Percentiles rank a stretch among this genome's conserved stretches.
Evolutionary conservation across 805 yeast species (phyloP).

Genomic region (Sugiyamaella floridensis): DNA sequence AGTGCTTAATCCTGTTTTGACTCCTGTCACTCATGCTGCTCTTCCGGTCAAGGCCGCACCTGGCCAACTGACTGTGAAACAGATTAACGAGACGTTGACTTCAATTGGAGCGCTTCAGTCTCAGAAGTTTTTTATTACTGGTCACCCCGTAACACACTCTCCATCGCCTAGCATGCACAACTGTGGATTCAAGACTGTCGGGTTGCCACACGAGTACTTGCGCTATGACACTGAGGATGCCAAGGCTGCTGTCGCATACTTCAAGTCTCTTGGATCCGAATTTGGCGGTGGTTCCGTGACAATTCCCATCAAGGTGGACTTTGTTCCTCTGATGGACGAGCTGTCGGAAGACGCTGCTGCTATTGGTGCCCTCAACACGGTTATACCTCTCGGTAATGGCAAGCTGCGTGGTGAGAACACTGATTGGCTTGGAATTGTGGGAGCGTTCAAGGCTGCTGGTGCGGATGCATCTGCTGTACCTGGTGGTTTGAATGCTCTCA

Average conservation of each 20-base stretch:
- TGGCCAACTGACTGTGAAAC: constrained; percentile 62
- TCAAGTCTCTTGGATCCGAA: constrained; percentile 38
- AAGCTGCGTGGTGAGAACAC: constrained; percentile 80
- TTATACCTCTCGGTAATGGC: constrained; percentile 48
- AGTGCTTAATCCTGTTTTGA: constrained; percentile 63
- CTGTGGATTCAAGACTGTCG: constrained; percentile 65
- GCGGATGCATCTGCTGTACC: constrained; percentile 21
- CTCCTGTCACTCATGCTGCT: constrained; percentile 75
- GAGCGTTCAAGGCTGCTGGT: constrained; percentile 59
- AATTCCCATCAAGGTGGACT: constrained; percentile 82
- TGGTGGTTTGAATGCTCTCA: constrained; percentile 48
- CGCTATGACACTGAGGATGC: constrained; percentile 64
- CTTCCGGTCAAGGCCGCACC: constrained; percentile 71
- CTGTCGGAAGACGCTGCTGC: constrained; percentile 66
- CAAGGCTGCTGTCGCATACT: constrained; percentile 43
- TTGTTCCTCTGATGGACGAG: constrained; percentile 57
- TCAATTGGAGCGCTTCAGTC: constrained; percentile 56
- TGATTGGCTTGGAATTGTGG: constrained; percentile 85
- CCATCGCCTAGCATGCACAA: constrained; percentile 85
- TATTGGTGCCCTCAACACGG: constrained; percentile 95
- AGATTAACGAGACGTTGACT: constrained; percentile 52
- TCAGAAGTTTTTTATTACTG: constrained; percentile 65
- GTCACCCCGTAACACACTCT: constrained; percentile 78
- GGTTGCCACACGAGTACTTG: constrained; percentile 67
- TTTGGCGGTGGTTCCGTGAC: constrained; percentile 97